Percentiles rank a stretch among this genome's conserved stretches.
Evolutionary conservation across 116 monocot species (phyloP).

Genomic region (Iris pallida): DNA sequence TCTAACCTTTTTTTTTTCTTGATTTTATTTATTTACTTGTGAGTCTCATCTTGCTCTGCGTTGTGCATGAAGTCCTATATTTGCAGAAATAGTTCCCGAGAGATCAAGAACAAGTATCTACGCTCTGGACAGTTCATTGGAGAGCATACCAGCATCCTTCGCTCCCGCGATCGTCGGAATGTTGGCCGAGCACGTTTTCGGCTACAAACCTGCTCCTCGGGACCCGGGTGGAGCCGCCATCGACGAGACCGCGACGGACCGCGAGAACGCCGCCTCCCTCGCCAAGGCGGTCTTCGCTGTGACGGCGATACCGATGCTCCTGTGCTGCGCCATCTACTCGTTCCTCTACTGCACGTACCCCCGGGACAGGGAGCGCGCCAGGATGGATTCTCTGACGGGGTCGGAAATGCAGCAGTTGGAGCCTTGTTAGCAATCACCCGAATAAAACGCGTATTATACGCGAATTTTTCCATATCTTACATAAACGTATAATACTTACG

Average conservation of each 20-base stretch:
- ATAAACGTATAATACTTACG: no score
- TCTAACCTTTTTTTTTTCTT: no score
- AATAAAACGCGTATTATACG: no score
- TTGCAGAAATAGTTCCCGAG: conserved; percentile 97
- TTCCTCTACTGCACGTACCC: conserved; percentile 84
- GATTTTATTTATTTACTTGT: no score
- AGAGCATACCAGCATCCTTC: conserved; percentile 74
- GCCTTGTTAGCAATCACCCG: no score
- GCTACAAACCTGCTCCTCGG: conserved; percentile 49
- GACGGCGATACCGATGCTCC: conserved; percentile 72
- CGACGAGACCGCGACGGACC: conserved; percentile 42
- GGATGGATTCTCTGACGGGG: conserved; percentile 60
- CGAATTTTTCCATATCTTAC: no score
- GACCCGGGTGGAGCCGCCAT: conserved; percentile 14
- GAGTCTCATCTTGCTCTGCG: no score
- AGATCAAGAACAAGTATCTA: conserved; percentile 83
- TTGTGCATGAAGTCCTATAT: conserved; percentile 69
- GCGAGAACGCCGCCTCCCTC: conserved; percentile 70
- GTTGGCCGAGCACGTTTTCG: conserved; percentile 65
- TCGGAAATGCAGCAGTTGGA: conserved; percentile 71
- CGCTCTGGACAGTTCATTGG: conserved; percentile 84
- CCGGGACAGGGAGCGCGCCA: conserved; percentile 70
- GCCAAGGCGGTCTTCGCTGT: conserved; percentile 82
- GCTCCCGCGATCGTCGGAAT: conserved; percentile 84
- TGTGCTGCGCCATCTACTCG: conserved; percentile 80